These are phyloP conservation scores for Paxillus rubicundulus DNA, from an alignment of 768 basidiomycete species.

Conservation along the genomic window DNA sequence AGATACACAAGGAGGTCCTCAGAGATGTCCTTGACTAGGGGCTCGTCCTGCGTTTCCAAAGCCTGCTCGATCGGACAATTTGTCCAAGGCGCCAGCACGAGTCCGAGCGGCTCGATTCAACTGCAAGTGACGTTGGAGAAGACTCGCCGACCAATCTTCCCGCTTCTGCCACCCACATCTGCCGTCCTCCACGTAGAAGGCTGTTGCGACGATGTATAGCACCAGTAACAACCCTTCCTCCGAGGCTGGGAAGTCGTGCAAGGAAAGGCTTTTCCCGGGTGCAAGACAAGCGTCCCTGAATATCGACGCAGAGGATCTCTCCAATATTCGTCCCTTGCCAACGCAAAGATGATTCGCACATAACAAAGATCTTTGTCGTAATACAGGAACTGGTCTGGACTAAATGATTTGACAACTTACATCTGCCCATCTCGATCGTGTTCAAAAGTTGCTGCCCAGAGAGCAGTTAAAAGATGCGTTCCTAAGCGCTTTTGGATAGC, in stretches of 20 bases:
- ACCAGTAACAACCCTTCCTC: not conserved
- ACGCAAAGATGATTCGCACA: not conserved
- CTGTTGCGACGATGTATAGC: not conserved
- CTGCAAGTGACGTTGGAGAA: too few relatives aligned
- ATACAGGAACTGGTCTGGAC: not conserved
- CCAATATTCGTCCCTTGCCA: not conserved
- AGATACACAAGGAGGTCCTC: too few relatives aligned
- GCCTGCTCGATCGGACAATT: too few relatives aligned
- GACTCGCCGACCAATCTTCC: too few relatives aligned
- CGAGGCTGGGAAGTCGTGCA: not conserved
- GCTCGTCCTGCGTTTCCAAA: too few relatives aligned
- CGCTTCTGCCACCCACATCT: too few relatives aligned
- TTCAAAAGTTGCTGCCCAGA: not conserved
- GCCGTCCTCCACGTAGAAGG: not conserved
- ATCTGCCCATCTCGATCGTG: not conserved
- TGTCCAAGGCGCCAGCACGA: too few relatives aligned
- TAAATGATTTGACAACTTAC: not conserved
- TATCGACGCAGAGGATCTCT: not conserved
- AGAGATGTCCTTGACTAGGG: too few relatives aligned
- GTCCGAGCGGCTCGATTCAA: too few relatives aligned
- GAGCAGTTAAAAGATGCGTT: not conserved
- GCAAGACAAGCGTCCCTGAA: not conserved
- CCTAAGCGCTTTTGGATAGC: not conserved
- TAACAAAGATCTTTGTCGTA: conserved; percentile 1
- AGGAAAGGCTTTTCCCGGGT: not conserved